Conservation (phyloP, 1,284 basidiomycete species). For the Wolfiporia cocos region DNA sequence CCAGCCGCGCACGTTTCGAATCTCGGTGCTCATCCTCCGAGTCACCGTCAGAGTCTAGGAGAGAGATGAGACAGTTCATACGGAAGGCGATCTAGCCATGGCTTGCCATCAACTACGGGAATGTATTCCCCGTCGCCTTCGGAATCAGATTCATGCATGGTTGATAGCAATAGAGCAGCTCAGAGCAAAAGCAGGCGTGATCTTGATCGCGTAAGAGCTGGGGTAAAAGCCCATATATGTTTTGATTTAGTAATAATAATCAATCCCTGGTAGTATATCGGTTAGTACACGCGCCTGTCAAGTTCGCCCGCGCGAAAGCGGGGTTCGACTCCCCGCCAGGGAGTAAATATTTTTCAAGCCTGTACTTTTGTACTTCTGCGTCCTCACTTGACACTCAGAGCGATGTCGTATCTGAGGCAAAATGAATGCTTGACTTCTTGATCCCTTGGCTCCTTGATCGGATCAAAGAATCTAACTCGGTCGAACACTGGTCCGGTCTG, state of each 20-base stretch:
- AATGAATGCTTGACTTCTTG: too few species aligned
- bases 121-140: constrained; percentile 65
- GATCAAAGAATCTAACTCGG: too few species aligned
- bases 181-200: background rate
- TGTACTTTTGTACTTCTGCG: too few species aligned
- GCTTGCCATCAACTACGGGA: constrained; percentile 33
- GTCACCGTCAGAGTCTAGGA: constrained; percentile 27
- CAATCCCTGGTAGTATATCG: constrained; percentile 12
- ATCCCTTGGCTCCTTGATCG: too few species aligned
- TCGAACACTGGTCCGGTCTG: too few species aligned
- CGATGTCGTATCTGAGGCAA: too few species aligned
- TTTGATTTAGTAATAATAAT: background rate
- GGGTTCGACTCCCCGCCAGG: constrained; percentile 15
- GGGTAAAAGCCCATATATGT: background rate
- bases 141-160: constrained; percentile 38
- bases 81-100: background rate
- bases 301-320: constrained; percentile 30
- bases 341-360: constrained; percentile 1
- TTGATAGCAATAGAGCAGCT: background rate
- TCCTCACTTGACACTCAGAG: too few species aligned
- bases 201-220: background rate
- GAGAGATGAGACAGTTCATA: background rate
- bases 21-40: constrained; percentile 30
- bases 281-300: constrained; percentile 14
- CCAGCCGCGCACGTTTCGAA: constrained; percentile 21